phyloP scores from a whole-genome alignment of 2,329 filamentous ascomycete genomes.

The Phyllosticta citrichinensis region DNA sequence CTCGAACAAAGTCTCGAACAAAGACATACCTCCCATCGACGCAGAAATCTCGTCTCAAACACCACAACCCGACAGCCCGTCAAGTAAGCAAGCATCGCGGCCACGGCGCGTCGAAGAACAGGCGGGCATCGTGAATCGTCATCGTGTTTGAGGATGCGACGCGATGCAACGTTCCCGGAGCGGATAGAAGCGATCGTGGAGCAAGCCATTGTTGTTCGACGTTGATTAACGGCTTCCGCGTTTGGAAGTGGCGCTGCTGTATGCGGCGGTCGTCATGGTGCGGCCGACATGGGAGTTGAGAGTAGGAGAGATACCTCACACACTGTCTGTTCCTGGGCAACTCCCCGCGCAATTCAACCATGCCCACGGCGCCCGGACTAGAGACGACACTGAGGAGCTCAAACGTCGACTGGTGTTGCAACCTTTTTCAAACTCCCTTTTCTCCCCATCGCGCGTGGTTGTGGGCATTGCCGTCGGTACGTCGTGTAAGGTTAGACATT shows the following conservation, averaged over 20 bases:
- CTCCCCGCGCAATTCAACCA: no score
- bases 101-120: no score
- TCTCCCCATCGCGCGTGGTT: background rate
- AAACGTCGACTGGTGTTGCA: background rate
- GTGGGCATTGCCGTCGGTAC: background rate
- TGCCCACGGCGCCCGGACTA: no score
- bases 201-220: background rate
- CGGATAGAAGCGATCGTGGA: background rate
- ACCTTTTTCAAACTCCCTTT: background rate
- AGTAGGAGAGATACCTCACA: background rate
- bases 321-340: no score
- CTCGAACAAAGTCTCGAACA: no score
- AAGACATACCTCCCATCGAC: no score
- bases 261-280: background rate
- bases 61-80: no score
- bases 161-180: background rate
- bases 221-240: background rate
- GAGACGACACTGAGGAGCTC: background rate
- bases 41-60: no score
- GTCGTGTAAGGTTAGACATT: background rate
- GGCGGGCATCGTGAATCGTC: background rate
- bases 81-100: no score
- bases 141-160: background rate
- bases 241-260: background rate
- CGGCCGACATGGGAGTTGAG: background rate